Base-by-base conservation (phyloP, 352 stramenopile species). In the Phytophthora vignae region DNA sequence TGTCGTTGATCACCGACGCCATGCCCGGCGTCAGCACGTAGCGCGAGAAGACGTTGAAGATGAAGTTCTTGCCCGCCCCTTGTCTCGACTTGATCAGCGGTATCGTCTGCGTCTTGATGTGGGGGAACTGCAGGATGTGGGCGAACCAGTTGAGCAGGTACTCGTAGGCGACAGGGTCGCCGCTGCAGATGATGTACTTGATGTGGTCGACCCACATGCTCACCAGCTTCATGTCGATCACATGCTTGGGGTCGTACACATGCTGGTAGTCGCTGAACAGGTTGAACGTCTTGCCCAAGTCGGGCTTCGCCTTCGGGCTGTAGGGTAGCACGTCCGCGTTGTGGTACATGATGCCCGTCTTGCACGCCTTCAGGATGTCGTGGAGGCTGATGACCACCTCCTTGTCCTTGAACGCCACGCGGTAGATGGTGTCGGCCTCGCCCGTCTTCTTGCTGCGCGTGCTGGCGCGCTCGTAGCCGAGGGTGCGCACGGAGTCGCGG, bases 21-120 rank as follows among this genome's bases (percentile, higher is more conserved):
- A 53, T 53, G n/a, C 7, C 12, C 1, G 46, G 46, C n/a, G 17
- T 53, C 7, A 53, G 46, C 46, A 53, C 46, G 21, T 53, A 53
- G n/a, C 46, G n/a, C 1, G 46, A 25, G 46, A 29, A 53, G n/a
- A 53, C 46, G 46, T 53, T 53, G 9, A 27, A 53, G 4, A 53
- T 53, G 46, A 53, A 53, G 46, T 53, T 53, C 46, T 53, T 53
- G 46, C 46, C 46, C 9, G 46, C n/a, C 4, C 46, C 46, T 19
- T 53, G 46, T 10, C 7, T 53, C 46, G 46, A 53, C 46, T 29
- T 53, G 46, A 53, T 29, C 7, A 53, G 46, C 46, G 46, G 46
- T 27, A 53, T 19, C 46, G 46, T 25, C 14, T 17, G 1, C 6
- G 46, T 29, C 46, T 53, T 53, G 46, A 17, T 27, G 46, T 53